A percentile compares a stretch with the other conserved stretches of the same genome.
Evolutionary conservation across 495 filamentous ascomycete species (phyloP).

Genomic region (Neohortaea acidophila): DNA sequence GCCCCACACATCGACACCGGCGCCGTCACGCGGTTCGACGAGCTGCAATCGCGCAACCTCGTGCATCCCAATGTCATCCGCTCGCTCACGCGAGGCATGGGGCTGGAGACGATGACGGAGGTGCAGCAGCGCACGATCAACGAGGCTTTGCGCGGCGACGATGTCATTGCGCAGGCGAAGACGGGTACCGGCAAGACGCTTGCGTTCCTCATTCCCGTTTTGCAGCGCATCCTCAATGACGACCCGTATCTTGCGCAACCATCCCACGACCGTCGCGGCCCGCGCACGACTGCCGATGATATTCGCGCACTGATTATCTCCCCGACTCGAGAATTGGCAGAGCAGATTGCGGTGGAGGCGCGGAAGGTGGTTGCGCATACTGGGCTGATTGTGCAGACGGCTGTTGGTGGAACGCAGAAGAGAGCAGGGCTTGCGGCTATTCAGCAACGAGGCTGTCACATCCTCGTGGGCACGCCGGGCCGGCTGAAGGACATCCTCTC

Average conservation of each 20-base stretch:
- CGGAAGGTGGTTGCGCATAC: slow-evolving; percentile 50
- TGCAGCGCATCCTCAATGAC: slow-evolving; percentile 44
- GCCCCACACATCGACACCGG: not conserved
- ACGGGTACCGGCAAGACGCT: slow-evolving; percentile 35
- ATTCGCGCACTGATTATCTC: slow-evolving; percentile 85
- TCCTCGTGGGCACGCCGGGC: slow-evolving; percentile 83
- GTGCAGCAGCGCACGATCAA: slow-evolving; percentile 79
- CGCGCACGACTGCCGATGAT: slow-evolving; percentile 39
- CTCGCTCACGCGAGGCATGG: slow-evolving; percentile 58
- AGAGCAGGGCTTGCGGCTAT: slow-evolving; percentile 42
- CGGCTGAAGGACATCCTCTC: slow-evolving; percentile 72
- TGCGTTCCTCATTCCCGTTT: slow-evolving; percentile 29
- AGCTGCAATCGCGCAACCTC: slow-evolving; percentile 45
- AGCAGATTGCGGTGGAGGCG: slow-evolving; percentile 83
- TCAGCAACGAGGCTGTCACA: slow-evolving; percentile 61
- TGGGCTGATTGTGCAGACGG: slow-evolving; percentile 61
- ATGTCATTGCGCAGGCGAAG: slow-evolving; percentile 43
- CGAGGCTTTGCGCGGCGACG: slow-evolving; percentile 56
- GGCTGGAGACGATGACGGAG: slow-evolving; percentile 72
- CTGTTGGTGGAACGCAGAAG: slow-evolving; percentile 82
- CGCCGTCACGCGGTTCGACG: slow-evolving; percentile 48
- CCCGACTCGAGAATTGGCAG: slow-evolving; percentile 84
- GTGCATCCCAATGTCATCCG: slow-evolving; percentile 50
- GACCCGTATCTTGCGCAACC: slow-evolving; percentile 36
- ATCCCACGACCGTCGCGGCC: slow-evolving; percentile 14